Evolutionary conservation across 1,139 yeast species (phyloP), one percentile per base, ranked within the genome.

Genomic region (Pichia sp.): DNA sequence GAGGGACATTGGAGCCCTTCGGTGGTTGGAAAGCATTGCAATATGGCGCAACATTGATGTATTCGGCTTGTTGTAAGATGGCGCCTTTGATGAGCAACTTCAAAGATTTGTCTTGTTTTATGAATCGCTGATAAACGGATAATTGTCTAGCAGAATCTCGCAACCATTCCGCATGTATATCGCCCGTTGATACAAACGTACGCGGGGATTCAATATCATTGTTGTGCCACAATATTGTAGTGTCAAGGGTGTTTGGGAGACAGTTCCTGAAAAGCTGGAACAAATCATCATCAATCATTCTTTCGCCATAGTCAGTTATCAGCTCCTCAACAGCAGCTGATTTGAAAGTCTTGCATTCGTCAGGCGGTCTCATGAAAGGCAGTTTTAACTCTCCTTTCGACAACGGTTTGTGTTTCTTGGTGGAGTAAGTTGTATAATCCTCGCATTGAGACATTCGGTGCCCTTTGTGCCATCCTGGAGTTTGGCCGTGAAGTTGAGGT

Each of bases 21-120:
- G 95, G 95, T 3, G 95, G 94, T 50, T 86, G 94, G 63, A 84
- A 86, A 0, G 95, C 95, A 56, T 86, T 86, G 59, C 96, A 86
- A 56, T 83, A 86, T 0, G 95, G 94, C 8, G 80, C 71, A 25
- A 62, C 63, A 23, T 62, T 49, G 13, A 86, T 64, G 49, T 71
- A 83, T 19, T 66, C 60, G 0, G 86, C 82, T 55, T 86, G 96
- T 17, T 87, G 83, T 43, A 76, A 72, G 37, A 86, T 82, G 2
- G 95, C 94, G 5, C 96, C 96, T 40, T 63, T 64, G 27, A 86
- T 67, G 52, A 86, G 59, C 27, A 64, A 63, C 43, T 63, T 58
- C 38, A 86, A 63, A 4, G 53, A 49, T 1, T 59, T 49, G 47
- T 82, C 93, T 41, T 71, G 55, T 31, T 63, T 60, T 18, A 73